Evolutionary conservation across 371 early-diverging fungal genomes (phyloP).

Genomic region (Choanephora cucurbitarum): DNA sequence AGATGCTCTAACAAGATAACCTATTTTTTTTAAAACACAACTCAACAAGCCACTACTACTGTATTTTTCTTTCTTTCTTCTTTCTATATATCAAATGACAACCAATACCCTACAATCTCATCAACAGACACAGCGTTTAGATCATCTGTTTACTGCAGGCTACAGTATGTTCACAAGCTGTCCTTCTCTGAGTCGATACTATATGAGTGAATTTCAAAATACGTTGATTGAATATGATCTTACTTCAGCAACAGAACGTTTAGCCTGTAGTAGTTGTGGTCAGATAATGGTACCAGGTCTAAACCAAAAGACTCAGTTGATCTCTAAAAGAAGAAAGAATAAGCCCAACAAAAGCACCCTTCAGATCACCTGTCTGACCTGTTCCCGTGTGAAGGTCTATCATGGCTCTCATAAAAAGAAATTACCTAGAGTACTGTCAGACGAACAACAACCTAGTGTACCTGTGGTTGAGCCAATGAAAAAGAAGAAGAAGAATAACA

Average conservation of each 20-base stretch:
- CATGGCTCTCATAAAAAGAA: constrained; percentile 29
- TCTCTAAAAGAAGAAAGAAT: constrained; percentile 5
- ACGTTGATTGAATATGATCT: constrained; percentile 31
- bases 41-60: constrained; percentile 8
- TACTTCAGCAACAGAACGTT: constrained; percentile 25
- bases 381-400: constrained; percentile 15
- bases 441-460: neutral
- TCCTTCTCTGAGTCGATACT: constrained; percentile 41
- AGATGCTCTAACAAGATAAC: no score
- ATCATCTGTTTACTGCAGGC: constrained; percentile 39
- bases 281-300: constrained; percentile 38
- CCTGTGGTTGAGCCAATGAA: neutral
- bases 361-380: constrained; percentile 28
- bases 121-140: constrained; percentile 33
- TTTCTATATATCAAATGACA: neutral
- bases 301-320: constrained; percentile 19
- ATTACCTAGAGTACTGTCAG: constrained; percentile 10
- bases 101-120: constrained; percentile 9
- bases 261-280: constrained; percentile 39
- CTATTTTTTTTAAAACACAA: no score
- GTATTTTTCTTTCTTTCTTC: constrained; percentile 8
- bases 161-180: constrained; percentile 24
- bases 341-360: constrained; percentile 18
- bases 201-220: constrained; percentile 46
- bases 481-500: constrained; percentile 42